Evolutionary conservation across 106 monocot genomes (phyloP).

Genomic region (Hemerocallis citrina): DNA sequence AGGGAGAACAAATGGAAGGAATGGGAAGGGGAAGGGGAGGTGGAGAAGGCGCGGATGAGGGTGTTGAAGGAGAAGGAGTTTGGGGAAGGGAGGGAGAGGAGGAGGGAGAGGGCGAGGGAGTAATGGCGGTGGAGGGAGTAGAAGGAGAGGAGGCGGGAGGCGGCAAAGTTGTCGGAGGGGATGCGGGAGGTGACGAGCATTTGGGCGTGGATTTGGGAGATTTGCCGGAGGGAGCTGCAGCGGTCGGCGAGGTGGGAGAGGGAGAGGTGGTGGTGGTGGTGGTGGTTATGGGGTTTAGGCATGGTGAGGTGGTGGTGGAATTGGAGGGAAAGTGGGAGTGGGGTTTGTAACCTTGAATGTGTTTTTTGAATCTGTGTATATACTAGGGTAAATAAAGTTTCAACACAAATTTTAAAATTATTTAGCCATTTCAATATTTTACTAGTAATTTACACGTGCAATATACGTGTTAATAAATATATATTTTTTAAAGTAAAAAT

Average conservation of each 20-base stretch:
- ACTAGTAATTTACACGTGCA: too few relatives aligned
- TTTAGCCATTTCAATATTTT: too few relatives aligned
- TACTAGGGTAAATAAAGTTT: too few relatives aligned
- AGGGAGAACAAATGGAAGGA: conserved; percentile 32
- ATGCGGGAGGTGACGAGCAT: conserved; percentile 77
- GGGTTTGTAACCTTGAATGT: too few relatives aligned
- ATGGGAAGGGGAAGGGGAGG: conserved; percentile 21
- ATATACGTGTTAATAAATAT: too few relatives aligned
- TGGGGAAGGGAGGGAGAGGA: conserved; percentile 42
- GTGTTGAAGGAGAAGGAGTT: conserved; percentile 93
- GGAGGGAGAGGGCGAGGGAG: conserved; percentile 29
- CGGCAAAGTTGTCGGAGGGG: conserved; percentile 60
- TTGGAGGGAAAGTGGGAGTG: too few relatives aligned
- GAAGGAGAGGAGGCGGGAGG: conserved; percentile 52
- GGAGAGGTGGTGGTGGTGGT: conserved; percentile 4
- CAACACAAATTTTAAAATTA: too few relatives aligned
- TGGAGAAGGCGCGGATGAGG: conserved; percentile 55
- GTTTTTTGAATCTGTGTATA: too few relatives aligned
- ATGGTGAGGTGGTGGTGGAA: too few relatives aligned
- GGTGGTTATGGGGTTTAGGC: not conserved
- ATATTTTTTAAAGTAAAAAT: too few relatives aligned
- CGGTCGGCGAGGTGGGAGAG: conserved; percentile 67
- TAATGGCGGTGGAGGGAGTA: conserved; percentile 35
- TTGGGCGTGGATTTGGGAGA: conserved; percentile 59
- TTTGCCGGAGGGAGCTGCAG: conserved; percentile 41